Percentiles rank a stretch among this genome's conserved stretches.
Conservation (phyloP, 2,329 filamentous ascomycete genomes). For the Exophiala xenobiotica region DNA sequence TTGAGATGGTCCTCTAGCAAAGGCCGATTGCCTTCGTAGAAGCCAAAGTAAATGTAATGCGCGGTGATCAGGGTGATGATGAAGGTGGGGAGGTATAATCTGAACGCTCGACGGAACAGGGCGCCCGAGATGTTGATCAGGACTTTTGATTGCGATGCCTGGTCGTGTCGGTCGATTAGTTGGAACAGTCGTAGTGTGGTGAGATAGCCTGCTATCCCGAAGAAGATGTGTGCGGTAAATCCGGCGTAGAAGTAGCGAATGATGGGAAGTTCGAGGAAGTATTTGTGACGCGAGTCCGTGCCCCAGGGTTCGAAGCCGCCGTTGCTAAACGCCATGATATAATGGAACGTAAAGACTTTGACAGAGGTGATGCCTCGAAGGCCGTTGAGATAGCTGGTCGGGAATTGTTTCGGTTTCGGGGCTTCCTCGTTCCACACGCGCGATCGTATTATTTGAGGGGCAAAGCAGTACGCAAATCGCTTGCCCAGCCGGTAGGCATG, state of each 20-base stretch:
- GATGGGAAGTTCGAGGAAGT: constrained; percentile 41
- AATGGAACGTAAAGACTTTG: constrained; percentile 49
- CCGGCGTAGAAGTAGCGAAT: constrained; percentile 47
- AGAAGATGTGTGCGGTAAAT: constrained; percentile 45
- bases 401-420: constrained; percentile 25
- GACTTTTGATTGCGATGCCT: constrained; percentile 41
- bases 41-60: constrained; percentile 44
- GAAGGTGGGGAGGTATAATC: constrained; percentile 46
- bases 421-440: constrained; percentile 25
- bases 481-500: constrained; percentile 23
- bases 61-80: constrained; percentile 43
- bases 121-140: constrained; percentile 43
- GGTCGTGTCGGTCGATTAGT: constrained; percentile 41
- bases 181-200: constrained; percentile 41
- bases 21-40: constrained; percentile 28
- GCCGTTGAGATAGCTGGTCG: constrained; percentile 36
- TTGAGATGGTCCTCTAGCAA: constrained; percentile 19
- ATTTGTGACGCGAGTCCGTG: constrained; percentile 32
- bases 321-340: constrained; percentile 41
- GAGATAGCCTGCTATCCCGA: constrained; percentile 50
- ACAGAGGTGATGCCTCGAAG: constrained; percentile 47
- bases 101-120: constrained; percentile 44
- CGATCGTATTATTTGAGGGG: constrained; percentile 24
- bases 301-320: constrained; percentile 43
- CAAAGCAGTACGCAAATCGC: constrained; percentile 27